These are phyloP conservation scores for Chalciporus pseudorubinellus DNA, from an alignment of 768 basidiomycete species.

Conservation along the genomic window DNA sequence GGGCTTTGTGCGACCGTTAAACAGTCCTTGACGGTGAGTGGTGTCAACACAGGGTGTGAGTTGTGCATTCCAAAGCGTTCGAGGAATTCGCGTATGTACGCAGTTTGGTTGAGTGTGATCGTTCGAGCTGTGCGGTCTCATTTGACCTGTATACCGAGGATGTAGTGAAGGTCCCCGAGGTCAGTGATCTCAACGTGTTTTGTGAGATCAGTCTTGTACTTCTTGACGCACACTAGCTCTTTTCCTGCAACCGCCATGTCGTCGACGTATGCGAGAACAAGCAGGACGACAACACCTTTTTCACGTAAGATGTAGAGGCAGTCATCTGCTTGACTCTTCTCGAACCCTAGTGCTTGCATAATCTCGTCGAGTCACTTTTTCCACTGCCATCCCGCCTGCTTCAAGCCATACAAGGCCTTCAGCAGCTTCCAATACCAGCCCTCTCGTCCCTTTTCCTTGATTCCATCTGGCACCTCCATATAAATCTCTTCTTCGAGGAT, in stretches of 20 bases:
- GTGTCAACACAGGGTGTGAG: not conserved
- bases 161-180: slow-evolving; percentile 26
- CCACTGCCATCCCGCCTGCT: slow-evolving; percentile 31
- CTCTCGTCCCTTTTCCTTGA: slow-evolving; percentile 24
- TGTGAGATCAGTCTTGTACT: slow-evolving; percentile 17
- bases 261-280: slow-evolving; percentile 29
- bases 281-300: not conserved
- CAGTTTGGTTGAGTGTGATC: slow-evolving; percentile 27
- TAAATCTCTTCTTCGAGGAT: slow-evolving; percentile 27
- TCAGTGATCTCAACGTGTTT: slow-evolving; percentile 31
- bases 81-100: slow-evolving; percentile 23
- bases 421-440: slow-evolving; percentile 18
- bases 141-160: slow-evolving; percentile 34
- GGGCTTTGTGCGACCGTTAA: too few species aligned
- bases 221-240: not conserved
- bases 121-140: slow-evolving; percentile 13
- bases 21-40: not conserved
- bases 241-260: slow-evolving; percentile 32
- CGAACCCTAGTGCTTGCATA: too few species aligned
- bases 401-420: slow-evolving; percentile 34
- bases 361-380: not conserved
- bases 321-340: too few species aligned
- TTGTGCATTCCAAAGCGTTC: not conserved
- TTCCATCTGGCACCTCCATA: not conserved
- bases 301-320: too few species aligned